Conservation (phyloP, 352 stramenopile species). For the Phytopythium litorale region DNA sequence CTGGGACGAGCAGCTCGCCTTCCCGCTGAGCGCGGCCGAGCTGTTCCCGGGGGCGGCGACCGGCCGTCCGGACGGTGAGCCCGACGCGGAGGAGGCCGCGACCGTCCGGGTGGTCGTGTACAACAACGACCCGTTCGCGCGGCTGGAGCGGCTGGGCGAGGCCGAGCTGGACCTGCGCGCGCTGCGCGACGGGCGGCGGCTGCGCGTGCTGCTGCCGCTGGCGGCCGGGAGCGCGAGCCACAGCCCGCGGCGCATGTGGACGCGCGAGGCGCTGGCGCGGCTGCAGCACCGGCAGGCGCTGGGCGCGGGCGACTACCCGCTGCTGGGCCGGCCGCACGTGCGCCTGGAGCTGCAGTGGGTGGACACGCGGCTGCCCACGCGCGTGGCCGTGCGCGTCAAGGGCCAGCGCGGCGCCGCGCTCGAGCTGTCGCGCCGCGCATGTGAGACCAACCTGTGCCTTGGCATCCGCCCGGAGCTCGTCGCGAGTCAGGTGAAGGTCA, state of each 20-base stretch:
- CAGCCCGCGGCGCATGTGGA: constrained; percentile 46
- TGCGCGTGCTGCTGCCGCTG: constrained; percentile 42
- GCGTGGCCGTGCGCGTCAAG: constrained; percentile 36
- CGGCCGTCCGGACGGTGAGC: neutral
- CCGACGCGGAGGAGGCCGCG: neutral
- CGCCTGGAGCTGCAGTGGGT: constrained; percentile 59
- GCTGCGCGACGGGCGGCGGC: constrained; percentile 21
- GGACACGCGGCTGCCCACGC: constrained; percentile 52
- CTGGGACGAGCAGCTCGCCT: constrained; percentile 34
- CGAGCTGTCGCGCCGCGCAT: constrained; percentile 25
- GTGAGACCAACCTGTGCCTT: constrained; percentile 34
- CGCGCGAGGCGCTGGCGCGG: constrained; percentile 37
- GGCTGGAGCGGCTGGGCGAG: constrained; percentile 47
- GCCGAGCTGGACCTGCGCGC: constrained; percentile 44
- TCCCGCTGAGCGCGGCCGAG: constrained; percentile 20
- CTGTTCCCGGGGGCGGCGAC: constrained; percentile 4
- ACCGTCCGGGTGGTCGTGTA: constrained; percentile 46
- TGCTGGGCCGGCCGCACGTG: constrained; percentile 43
- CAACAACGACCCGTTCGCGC: constrained; percentile 52
- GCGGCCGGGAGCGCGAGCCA: constrained; percentile 5
- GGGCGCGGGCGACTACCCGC: constrained; percentile 31
- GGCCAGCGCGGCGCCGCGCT: constrained; percentile 18
- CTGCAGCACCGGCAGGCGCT: constrained; percentile 44
- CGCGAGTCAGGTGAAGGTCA: constrained; percentile 1
- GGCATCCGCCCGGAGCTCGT: constrained; percentile 17